A percentile compares a stretch with the other conserved stretches of the same genome.
Conservation (phyloP, 345 rosid genomes). For the Erysimum cheiranthoides region DNA sequence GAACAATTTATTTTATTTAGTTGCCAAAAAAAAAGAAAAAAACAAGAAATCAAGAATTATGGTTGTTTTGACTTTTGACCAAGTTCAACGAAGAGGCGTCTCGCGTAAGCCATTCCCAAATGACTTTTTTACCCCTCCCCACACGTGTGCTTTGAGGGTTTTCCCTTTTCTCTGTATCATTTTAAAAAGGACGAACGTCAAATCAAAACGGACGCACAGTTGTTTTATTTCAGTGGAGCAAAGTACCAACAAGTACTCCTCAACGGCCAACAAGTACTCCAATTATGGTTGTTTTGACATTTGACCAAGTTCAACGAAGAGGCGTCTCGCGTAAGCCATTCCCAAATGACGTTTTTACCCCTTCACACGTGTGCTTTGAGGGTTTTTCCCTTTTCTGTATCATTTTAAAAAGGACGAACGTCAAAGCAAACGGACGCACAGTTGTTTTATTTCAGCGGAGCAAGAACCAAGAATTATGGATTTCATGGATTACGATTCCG, state of each 20-base stretch:
- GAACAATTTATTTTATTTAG: no score
- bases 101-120: neutral
- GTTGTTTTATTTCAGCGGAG: neutral
- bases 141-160: neutral
- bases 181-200: no score
- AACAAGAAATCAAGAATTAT: neutral
- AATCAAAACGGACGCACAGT: neutral
- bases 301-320: constrained; percentile 9
- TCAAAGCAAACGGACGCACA: neutral
- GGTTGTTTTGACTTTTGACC: neutral
- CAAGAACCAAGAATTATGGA: constrained; percentile 5
- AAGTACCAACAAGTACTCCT: no score
- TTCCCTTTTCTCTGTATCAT: no score
- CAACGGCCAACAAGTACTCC: no score
- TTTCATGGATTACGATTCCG: constrained; percentile 46
- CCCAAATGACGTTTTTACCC: neutral
- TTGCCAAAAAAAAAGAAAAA: no score
- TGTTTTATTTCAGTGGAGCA: neutral
- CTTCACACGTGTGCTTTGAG: neutral
- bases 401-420: neutral
- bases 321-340: neutral
- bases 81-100: constrained; percentile 12
- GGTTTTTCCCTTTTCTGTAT: neutral
- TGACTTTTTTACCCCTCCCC: neutral
- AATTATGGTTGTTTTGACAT: neutral